Evolutionary conservation across 2,329 filamentous ascomycete genomes (phyloP), one percentile per base, ranked within the genome.

Genomic region (Madurella fahalii): DNA sequence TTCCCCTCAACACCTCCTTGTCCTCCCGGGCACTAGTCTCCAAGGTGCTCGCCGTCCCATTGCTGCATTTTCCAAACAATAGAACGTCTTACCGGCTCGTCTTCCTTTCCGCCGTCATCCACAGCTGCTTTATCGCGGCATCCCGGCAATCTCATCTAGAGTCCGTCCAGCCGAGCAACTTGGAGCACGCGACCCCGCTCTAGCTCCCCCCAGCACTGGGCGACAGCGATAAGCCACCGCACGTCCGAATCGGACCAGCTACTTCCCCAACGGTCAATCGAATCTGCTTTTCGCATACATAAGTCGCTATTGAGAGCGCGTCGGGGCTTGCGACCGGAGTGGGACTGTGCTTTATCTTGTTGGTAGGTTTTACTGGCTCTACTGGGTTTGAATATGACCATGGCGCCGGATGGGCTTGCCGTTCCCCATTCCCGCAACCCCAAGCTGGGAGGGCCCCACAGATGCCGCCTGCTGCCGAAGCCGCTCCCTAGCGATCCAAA

Each of bases 101-200:
- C 13, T n/a, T 52, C 51, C 45, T 39, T 54, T 52, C 13, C 51
- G 40, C 48, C 48, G 51, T 41, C 44, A 37, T 50, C 42, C 9
- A 25, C 25, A 9, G 11, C 20, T 13, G 31, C 13, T 15, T 40
- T 43, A 34, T 16, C 41, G 51, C 56, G 47, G 53, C 47, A 53
- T 46, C 41, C 37, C 53, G 50, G 57, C 42, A 54, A 56, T 43
- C 57, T 44, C 20, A 31, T 30, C 40, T 50, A 11, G 41, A 39
- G 42, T 52, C 52, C 53, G 37, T n/a, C 53, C 47, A 47, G 44
- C 58, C 50, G 50, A 44, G 34, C 40, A 25, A 20, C 45, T 18
- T 48, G 31, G 25, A 51, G 57, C 61, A 61, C 62, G 57, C 59
- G 61, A 63, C 62, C 59, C 61, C 61, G 58, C 61, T 50, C 43